Conservation (phyloP, 768 basidiomycete genomes). For the Chlorophyllum brunneum region DNA sequence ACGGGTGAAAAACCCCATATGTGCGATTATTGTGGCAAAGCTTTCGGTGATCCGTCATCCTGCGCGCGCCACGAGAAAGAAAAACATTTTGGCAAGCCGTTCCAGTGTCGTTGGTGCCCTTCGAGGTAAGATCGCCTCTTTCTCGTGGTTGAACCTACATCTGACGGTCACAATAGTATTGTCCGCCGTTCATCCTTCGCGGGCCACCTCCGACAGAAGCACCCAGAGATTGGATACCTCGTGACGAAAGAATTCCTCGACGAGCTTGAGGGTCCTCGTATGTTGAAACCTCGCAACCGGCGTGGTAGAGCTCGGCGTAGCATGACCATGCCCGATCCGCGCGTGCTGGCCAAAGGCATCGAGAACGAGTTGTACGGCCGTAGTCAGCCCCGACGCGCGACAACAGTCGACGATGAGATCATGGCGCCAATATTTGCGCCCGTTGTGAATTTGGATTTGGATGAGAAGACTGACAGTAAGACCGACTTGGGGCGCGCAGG, state of each 20-base stretch:
- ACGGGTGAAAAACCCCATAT: conserved; percentile 46
- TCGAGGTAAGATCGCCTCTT: conserved; percentile 36
- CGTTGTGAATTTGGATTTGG: neutral
- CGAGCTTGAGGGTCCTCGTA: conserved; percentile 24
- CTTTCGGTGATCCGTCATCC: conserved; percentile 71
- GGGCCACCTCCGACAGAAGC: conserved; percentile 47
- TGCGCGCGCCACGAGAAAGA: conserved; percentile 62
- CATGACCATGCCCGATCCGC: neutral
- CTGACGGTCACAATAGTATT: conserved; percentile 37
- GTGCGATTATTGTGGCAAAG: conserved; percentile 46
- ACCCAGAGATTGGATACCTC: conserved; percentile 25
- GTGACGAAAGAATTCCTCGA: conserved; percentile 24
- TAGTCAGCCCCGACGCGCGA: neutral
- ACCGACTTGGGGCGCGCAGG: neutral
- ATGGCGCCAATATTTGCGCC: neutral
- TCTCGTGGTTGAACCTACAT: conserved; percentile 3
- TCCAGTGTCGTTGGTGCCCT: conserved; percentile 47
- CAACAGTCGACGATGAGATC: neutral
- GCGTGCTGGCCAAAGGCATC: neutral
- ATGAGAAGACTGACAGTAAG: neutral
- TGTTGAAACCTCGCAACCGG: conserved; percentile 17
- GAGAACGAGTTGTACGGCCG: neutral
- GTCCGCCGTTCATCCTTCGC: conserved; percentile 60
- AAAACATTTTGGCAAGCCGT: conserved; percentile 43
- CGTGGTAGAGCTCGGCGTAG: conserved; percentile 13